Base-by-base conservation (phyloP, 768 basidiomycete genomes). In the Grammothele lineata region DNA sequence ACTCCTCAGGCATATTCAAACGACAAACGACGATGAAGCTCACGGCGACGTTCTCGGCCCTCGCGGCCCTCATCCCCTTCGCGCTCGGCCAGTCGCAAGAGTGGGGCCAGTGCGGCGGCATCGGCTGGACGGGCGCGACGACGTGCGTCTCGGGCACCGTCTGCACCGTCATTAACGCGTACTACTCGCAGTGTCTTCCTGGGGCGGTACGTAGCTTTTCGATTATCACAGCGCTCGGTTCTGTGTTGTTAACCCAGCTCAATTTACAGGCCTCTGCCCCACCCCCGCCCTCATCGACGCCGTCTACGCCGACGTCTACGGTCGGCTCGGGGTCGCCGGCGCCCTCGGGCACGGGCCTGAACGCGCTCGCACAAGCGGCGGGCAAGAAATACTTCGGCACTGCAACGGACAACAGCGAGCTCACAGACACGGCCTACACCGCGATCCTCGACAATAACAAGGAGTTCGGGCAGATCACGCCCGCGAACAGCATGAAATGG, bases 401-500 rank as follows among this genome's bases (percentile, higher is more conserved):
- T 25, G 76, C 76, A 21, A 76, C 74, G 1, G 74, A 76, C 61
- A 74, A 74, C 54, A 18, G 37, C 40, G 74, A 76, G 57, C 65
- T 77, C 32, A 70, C 63, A 12, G 71, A 76, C 52, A 50, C 63
- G 0, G 51, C 70, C 1, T 76, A 77, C 56, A 62, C 66, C 11
- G 60, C 66, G 9, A 61, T 65, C 41, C 62, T 76, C 38, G 57
- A 64, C 46, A 65, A 76, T 56, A 66, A 52, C 30, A 58, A 43
- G 14, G 62, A 70, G 48, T 78, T 76, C 53, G 64, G 64, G 11
- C 74, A 74, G 55, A 61, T 78, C 48, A 77, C 76, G 0, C 67
- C 76, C 21, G 75, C 65, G 17, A 77, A 77, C 55, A 71, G 68
- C 49, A 76, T 78, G 76, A 79, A 80, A 72, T 79, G 77, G 76